Percentiles rank a stretch among this genome's conserved stretches.
These are phyloP conservation scores for Xylariaceae sp. DNA, from an alignment of 2,329 filamentous ascomycete genomes.

Conservation along the genomic window DNA sequence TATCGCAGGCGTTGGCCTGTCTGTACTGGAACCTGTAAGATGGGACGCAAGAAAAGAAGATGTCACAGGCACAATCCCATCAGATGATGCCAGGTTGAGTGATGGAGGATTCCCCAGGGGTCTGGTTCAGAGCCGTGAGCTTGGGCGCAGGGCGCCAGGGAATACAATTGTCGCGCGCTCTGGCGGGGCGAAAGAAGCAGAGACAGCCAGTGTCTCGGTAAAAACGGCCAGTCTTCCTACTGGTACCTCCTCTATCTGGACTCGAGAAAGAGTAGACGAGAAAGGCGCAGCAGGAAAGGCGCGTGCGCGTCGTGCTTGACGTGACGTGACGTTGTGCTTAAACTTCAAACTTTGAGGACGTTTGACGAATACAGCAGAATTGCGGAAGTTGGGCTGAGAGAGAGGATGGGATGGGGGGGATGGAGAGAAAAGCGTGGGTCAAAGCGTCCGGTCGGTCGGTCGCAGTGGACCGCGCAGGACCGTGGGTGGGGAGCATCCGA, in stretches of 20 bases:
- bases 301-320: constrained; percentile 13
- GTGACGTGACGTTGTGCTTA: constrained; percentile 4
- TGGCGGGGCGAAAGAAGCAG: constrained; percentile 15
- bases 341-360: constrained; percentile 4
- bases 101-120: constrained; percentile 6
- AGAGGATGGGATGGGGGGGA: not conserved
- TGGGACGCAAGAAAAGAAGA: constrained; percentile 15
- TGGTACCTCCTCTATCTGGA: constrained; percentile 5
- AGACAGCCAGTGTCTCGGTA: constrained; percentile 4
- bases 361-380: not conserved
- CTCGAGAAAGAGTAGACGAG: constrained; percentile 5
- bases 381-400: constrained; percentile 12
- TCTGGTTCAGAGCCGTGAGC: constrained; percentile 5
- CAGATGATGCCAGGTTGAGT: constrained; percentile 4
- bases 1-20: constrained; percentile 16
- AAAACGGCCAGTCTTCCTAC: constrained; percentile 5
- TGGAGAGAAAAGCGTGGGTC: not conserved
- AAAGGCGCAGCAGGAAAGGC: constrained; percentile 5
- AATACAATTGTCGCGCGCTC: constrained; percentile 13
- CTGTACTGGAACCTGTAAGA: constrained; percentile 15
- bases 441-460: not conserved
- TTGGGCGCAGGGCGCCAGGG: constrained; percentile 7
- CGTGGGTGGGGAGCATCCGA: not conserved
- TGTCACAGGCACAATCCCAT: constrained; percentile 19
- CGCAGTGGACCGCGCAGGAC: not conserved